Evolutionary conservation across 1,284 basidiomycete genomes (phyloP).

Genomic region (Peniophora sp.): DNA sequence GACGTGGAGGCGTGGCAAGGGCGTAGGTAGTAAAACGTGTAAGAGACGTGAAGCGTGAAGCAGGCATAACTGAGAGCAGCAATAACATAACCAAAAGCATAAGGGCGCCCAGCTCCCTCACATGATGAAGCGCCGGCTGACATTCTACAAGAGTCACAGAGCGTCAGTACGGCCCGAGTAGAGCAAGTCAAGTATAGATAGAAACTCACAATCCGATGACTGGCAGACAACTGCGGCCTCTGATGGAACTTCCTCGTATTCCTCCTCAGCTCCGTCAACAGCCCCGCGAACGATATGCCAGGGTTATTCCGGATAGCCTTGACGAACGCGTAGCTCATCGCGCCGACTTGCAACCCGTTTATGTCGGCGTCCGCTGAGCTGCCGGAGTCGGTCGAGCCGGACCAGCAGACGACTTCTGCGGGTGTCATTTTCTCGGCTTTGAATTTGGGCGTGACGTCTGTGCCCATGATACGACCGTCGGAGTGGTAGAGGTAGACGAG

Average conservation of each 20-base stretch:
- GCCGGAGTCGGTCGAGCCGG: constrained; percentile 89
- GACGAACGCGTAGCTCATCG: constrained; percentile 79
- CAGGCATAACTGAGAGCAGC: neutral
- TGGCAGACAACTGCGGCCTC: constrained; percentile 11
- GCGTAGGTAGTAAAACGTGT: neutral
- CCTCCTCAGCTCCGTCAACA: constrained; percentile 53
- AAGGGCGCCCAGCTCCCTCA: too few relatives aligned
- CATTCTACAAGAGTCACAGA: neutral
- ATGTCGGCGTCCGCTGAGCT: constrained; percentile 86
- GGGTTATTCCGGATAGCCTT: constrained; percentile 33
- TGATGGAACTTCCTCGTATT: constrained; percentile 11
- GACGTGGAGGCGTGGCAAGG: neutral
- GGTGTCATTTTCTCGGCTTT: constrained; percentile 19
- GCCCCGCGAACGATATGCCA: constrained; percentile 55
- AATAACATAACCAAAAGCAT: neutral
- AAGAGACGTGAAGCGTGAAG: neutral
- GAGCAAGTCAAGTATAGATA: too few relatives aligned
- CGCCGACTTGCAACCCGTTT: constrained; percentile 77
- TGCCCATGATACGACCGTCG: neutral
- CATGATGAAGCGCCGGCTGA: neutral
- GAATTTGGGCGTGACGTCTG: constrained; percentile 1
- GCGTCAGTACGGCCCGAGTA: neutral
- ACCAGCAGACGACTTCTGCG: constrained; percentile 69
- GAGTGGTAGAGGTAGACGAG: constrained; percentile 40
- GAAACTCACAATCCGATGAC: constrained; percentile 11